A percentile compares a stretch with the other conserved stretches of the same genome.
Evolutionary conservation across 2,329 filamentous ascomycete genomes (phyloP).

Genomic region (Fusarium mangiferae): DNA sequence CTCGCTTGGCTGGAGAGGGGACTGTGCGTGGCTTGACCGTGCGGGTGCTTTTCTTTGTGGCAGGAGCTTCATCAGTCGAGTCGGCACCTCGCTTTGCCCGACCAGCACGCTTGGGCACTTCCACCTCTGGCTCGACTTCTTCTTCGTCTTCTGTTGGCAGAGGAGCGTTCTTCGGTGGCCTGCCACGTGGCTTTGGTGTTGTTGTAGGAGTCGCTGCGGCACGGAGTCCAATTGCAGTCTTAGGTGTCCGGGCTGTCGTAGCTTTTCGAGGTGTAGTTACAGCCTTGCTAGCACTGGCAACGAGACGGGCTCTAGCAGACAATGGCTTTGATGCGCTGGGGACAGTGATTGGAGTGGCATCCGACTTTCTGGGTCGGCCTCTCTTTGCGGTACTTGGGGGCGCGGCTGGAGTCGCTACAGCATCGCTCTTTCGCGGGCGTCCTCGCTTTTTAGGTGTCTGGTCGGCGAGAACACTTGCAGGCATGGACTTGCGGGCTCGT

Average conservation of each 20-base stretch:
- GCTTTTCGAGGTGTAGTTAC: slow-evolving; percentile 6
- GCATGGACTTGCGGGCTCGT: slow-evolving; percentile 39
- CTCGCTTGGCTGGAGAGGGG: slow-evolving; percentile 37
- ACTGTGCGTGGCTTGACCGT: slow-evolving; percentile 20
- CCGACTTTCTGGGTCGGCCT: slow-evolving; percentile 39
- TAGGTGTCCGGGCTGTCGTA: slow-evolving; percentile 6
- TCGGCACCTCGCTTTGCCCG: not conserved
- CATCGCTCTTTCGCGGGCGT: slow-evolving; percentile 40
- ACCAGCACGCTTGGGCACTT: slow-evolving; percentile 1
- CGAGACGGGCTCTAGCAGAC: slow-evolving; percentile 18
- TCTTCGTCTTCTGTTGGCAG: slow-evolving; percentile 3
- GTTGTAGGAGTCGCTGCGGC: slow-evolving; percentile 13
- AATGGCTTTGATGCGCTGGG: slow-evolving; percentile 20
- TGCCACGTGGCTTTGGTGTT: slow-evolving; percentile 39
- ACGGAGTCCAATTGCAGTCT: slow-evolving; percentile 20
- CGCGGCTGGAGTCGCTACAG: slow-evolving; percentile 22
- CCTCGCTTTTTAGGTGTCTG: slow-evolving; percentile 39
- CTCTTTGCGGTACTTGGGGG: slow-evolving; percentile 28
- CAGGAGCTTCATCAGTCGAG: not conserved
- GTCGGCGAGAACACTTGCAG: slow-evolving; percentile 17
- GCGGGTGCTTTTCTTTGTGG: slow-evolving; percentile 17
- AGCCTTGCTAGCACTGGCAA: slow-evolving; percentile 26
- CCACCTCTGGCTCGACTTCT: slow-evolving; percentile 1
- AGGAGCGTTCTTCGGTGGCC: slow-evolving; percentile 34
- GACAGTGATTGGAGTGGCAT: slow-evolving; percentile 10